phyloP scores from a whole-genome alignment of 176 grass and related monocot genomes.

The Triticum monococcum region DNA sequence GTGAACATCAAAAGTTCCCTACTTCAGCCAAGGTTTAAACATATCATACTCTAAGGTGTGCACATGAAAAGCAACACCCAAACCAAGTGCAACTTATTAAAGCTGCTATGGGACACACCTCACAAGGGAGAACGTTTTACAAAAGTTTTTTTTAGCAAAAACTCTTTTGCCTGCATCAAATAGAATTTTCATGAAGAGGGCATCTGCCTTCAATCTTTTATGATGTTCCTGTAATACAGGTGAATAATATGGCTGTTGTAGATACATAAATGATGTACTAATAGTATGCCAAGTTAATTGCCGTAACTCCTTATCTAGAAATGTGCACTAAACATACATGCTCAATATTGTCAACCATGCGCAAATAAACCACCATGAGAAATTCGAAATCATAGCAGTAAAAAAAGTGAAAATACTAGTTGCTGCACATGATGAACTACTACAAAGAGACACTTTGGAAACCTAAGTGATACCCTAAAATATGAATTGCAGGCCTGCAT shows the following conservation, averaged over 20 bases:
- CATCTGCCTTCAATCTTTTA: neutral
- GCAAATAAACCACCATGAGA: neutral
- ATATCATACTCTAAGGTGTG: neutral
- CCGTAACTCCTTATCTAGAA: neutral
- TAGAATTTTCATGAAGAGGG: slow-evolving; percentile 24
- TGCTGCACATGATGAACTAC: neutral
- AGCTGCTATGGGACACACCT: slow-evolving; percentile 26
- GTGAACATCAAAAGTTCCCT: neutral
- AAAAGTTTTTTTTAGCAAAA: slow-evolving; percentile 32
- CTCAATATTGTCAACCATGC: neutral
- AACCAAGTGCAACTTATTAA: slow-evolving; percentile 1
- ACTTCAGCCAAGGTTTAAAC: neutral
- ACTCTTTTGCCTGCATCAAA: slow-evolving; percentile 42
- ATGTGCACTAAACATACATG: neutral
- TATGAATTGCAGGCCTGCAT: neutral
- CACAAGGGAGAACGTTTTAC: slow-evolving; percentile 22
- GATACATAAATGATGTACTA: neutral
- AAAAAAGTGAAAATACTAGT: neutral
- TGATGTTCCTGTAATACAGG: neutral
- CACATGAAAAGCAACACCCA: neutral
- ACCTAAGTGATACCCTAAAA: neutral
- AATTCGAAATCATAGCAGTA: neutral
- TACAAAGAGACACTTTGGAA: neutral
- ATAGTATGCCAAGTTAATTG: neutral
- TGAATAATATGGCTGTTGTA: neutral